Base-by-base conservation (phyloP, 2,329 filamentous ascomycete species). In the Fusarium humuli region DNA sequence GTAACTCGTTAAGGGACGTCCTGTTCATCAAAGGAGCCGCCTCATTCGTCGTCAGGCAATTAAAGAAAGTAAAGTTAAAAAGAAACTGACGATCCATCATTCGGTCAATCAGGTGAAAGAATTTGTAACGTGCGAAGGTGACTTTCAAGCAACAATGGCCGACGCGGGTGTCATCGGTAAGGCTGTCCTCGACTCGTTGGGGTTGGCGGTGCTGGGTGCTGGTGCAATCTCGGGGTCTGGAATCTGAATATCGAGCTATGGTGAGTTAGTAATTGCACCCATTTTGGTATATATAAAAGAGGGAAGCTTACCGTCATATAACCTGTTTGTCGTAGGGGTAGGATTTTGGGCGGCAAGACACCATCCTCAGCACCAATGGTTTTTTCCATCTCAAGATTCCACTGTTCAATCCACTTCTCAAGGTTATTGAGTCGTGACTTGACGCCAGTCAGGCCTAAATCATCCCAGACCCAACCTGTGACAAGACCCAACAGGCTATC, bases 401-500 rank as follows among this genome's bases (percentile, higher is more conserved):
- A 98, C 63, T 89, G 86, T 70, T 97, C 92, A 57, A 99, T 87
- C 90, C 93, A 97, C 40, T 79, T 80, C 81, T 99, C 96, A 20
- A 98, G 82, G 12, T 82, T 85, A 58, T 85, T 87, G 47, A 97
- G 79, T 58, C 90, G 87, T 23, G 85, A 83, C 82, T 98, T 98
- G 63, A 92, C 87, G 11, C 87, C 89, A 6, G 92, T 92, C 37
- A 93, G 81, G 3, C 95, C 94, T 23, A 95, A 75, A 77, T 98
- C 95, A 63, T 99, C 96, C 94, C 94, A 98, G 34, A 98, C 76
- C 93, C 94, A 99, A 23, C 95, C 93, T 0, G 96, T 98, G 34
- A 94, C 81, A 7, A 97, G 84, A 3, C 95, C 94, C 72, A 98
- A 78, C 13, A 93, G 79, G 14, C 89, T 88, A 79, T 99, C 96